Base-by-base conservation (phyloP, 768 basidiomycete species). In the Trametopsis cervina region DNA sequence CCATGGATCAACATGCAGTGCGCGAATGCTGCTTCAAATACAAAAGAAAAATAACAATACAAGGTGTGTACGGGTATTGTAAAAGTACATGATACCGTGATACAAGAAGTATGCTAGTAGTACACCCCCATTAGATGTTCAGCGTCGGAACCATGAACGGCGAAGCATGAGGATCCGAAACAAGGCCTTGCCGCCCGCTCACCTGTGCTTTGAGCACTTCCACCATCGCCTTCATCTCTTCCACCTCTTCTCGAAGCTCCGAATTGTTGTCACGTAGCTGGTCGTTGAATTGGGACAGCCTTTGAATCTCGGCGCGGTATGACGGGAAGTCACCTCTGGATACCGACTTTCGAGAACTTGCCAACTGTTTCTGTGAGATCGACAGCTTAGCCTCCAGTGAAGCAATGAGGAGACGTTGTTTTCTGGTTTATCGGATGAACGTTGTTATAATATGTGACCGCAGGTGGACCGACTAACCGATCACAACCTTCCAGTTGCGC, bases 171-270 rank as follows among this genome's bases (percentile, higher is more conserved):
- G 75, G 70, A 45, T 77, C 75, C 42, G 72, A 72, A 18, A 78
- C 60, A 40, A 73, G 55, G 3, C 69, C 70, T 3, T 60, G 66
- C 40, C 66, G 65, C 7, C 78, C 78, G 46, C 68, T 75, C 41
- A 75, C 64, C 55, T 80, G 76, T 41, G 70, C 74, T 54, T 76
- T 83, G 57, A 88, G 61, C 18, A 79, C 57, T 56, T 89, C 85
- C 10, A 89, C 70, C 73, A 84, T 86, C 20, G 78, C 82, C 49
- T 73, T 73, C 64, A 89, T 62, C 56, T 87, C 85, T 52, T 88
- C 78, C 35, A 77, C 63, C 53, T 80, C 77, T 20, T 80, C 77
- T 36, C 65, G 60, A 49, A 81, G 54, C 20, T 73, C 71, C 2
- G 62, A 61, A 51, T 89, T 90, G 53, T 84, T 76, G 18, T 79